Evolutionary conservation across 2,329 filamentous ascomycete genomes (phyloP), one percentile per base, ranked within the genome.

Genomic region (Diplocarpon mali): DNA sequence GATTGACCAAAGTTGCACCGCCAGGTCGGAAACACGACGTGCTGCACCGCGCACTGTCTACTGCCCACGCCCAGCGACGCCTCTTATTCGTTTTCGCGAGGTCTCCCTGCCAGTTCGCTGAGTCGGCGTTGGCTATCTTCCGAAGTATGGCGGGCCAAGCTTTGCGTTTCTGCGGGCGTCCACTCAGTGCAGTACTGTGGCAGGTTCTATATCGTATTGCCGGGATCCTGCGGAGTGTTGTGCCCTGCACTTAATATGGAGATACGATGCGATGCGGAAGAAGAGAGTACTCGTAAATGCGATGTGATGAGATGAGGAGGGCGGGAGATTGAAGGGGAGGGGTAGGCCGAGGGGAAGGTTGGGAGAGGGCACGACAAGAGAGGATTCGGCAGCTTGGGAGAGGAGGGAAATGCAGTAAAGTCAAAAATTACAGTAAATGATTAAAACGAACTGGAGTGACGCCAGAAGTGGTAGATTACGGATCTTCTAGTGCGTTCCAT

Each of bases 11-110:
- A 27, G 36, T 39, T 39, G 36, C 36, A 44, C 42, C 35, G 42
- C 39, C 31, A 31, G 34, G 9, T 41, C 39, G 30, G 39, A 30
- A 35, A 12, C 11, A 5, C 30, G 4, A 32, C n/a, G 30, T 32
- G 9, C 30, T 14, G 11, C 5, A 12, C 3, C 30, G 6, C 17
- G 2, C 20, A 17, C 14, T 13, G 12, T 37, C 8, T 16, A 17
- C 15, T 36, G 14, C 35, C 14, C 6, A n/a, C 37, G 38, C 32
- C 31, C 15, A 40, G 38, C 29, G 32, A n/a, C 20, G 10, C 11
- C 31, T 45, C 37, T 45, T 40, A 36, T 40, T 45, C 37, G 37
- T 36, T 45, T 40, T 40, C 43, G 30, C 20, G 30, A 8, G 9
- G 11, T n/a, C 16, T 28, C n/a, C 14, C 32, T 40, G 24, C 17